Evolutionary conservation across 2,329 filamentous ascomycete genomes (phyloP), one percentile per base, ranked within the genome.

Genomic region (Alternaria gaisen): DNA sequence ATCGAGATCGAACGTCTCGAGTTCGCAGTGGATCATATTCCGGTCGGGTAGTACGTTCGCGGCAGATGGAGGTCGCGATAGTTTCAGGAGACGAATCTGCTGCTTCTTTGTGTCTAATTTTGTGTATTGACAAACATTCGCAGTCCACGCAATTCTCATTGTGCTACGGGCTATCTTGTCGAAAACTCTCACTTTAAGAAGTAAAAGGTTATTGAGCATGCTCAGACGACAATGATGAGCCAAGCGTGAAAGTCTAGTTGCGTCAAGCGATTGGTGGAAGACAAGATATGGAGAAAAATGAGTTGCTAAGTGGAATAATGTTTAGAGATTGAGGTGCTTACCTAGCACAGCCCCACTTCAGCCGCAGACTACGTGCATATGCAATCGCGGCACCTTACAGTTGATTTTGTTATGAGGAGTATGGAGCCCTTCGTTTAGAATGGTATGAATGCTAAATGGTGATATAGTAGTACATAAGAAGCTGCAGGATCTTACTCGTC

Each of bases 401-500:
- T 18, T 50, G 30, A 11, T 14, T 38, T 38, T 4, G 14, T 32
- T 24, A 9, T 6, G 22, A 6, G 6, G 11, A 11, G 1, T 24
- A 24, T 36, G 5, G 12, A 36, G 30, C 12, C 24, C 20, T 3
- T 48, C 12, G 20, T 34, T 28, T 22, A 48, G 20, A n/a, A n/a
- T 43, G 26, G 20, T 53, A 52, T 57, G 16, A 44, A 56, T 44
- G 57, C 48, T 52, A 51, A 6, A 40, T 12, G 40, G 14, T 36
- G 56, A 20, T 47, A 20, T 56, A n/a, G 16, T 58, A 16, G 42
- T 50, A 61, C 54, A 63, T 3, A 18, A 34, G 38, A 18, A 9
- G 46, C 46, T 20, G 30, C 24, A 20, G 8, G 16, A 4, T 36
- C 30, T 44, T 60, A 61, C 38, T 61, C 46, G 64, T 54, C 70